Evolutionary conservation across 2,329 filamentous ascomycete species (phyloP), one percentile per base, ranked within the genome.

Genomic region (Colletotrichum sp.): DNA sequence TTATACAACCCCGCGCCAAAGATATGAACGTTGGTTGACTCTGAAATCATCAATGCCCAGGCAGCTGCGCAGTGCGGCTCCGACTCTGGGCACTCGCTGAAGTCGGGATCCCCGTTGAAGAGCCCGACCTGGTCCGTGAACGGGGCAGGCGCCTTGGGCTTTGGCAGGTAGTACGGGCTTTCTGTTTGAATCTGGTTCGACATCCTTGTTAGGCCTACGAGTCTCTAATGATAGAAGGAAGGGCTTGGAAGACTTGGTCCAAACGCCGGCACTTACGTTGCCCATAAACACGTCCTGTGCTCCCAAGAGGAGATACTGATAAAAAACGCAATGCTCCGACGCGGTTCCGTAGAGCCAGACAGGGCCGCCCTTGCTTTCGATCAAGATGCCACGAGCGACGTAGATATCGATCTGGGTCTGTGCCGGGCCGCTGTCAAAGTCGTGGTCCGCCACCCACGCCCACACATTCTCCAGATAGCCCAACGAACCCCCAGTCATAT

Each of bases 371-470:
- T 82, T 71, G 7, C 32, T 49, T 62, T 84, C 79, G 29, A 83
- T 78, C 8, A 85, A 80, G 22, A 86, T 79, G 25, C 86, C 86
- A 29, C 86, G 78, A 6, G 78, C 85, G 6, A 75, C 80, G 71
- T 83, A 87, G 49, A 87, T 77, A 25, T 80, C 79, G 73, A 87
- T 82, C 64, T 82, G 78, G 62, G 19, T 62, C 67, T 69, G 67
- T 6, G 61, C 76, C 78, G n/a, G 39, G 30, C 25, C 55, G 29
- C 34, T 61, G 29, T 66, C 72, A 0, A 81, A 34, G 79, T 95
- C 93, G 82, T 95, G 93, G 80, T 95, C 25, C 52, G 25, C 52
- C 25, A 25, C 22, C 52, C 52, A 57, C 22, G 25, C 52, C 93
- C 2, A 39, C 75, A 75, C 61, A 30, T 36, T 63, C 27, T 63